Conservation (phyloP, 208 protist genomes). For the Leishmania guyanensis region DNA sequence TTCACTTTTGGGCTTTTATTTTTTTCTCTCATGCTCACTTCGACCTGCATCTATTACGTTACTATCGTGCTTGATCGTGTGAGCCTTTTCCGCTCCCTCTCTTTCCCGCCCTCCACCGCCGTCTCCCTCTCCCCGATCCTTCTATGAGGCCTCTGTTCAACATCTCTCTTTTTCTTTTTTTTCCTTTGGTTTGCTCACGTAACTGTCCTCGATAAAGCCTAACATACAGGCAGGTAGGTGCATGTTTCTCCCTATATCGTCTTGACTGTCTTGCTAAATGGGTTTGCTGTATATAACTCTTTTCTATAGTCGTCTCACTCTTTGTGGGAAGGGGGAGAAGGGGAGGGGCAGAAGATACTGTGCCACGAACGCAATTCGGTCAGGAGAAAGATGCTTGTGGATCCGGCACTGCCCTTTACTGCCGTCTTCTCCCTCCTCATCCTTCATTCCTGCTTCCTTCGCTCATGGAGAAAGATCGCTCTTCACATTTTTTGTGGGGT, state of each 20-base stretch:
- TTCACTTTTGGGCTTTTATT: neutral
- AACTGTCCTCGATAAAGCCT: neutral
- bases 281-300: neutral
- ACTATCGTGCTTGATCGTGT: neutral
- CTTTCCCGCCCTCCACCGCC: neutral
- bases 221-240: neutral
- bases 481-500: neutral
- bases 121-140: neutral
- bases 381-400: neutral
- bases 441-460: neutral
- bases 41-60: neutral
- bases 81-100: neutral
- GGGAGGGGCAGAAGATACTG: neutral
- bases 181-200: neutral
- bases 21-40: neutral
- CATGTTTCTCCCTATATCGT: neutral
- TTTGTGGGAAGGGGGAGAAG: too few species aligned
- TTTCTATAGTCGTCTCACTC: too few species aligned
- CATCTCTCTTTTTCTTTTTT: neutral
- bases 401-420: neutral
- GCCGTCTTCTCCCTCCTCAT: neutral
- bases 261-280: neutral
- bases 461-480: neutral
- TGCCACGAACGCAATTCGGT: neutral
- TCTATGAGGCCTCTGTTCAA: too few species aligned